phyloP scores from a whole-genome alignment of 495 filamentous ascomycete genomes.

The Tetracladium setigerum region DNA sequence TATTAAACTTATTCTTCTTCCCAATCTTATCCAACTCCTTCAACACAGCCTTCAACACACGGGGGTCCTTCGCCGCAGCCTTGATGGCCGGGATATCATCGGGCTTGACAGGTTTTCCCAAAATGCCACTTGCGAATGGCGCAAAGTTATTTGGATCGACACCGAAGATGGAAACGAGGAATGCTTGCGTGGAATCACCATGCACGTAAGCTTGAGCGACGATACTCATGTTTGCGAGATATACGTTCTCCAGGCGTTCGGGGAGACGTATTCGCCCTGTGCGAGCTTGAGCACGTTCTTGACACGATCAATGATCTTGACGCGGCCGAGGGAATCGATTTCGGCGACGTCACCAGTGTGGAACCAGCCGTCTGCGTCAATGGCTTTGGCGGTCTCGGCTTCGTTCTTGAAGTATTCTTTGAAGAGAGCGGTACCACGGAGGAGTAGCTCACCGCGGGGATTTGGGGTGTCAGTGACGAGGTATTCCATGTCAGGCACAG shows the following conservation, averaged over 20 bases:
- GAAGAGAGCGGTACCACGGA: slow-evolving; percentile 75
- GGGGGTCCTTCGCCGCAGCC: slow-evolving; percentile 53
- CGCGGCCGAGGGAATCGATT: slow-evolving; percentile 77
- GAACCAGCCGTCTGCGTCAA: slow-evolving; percentile 93
- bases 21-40: slow-evolving; percentile 75
- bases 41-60: slow-evolving; percentile 65
- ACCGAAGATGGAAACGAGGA: slow-evolving; percentile 81
- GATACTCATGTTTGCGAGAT: slow-evolving; percentile 69
- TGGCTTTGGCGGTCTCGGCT: slow-evolving; percentile 73
- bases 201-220: slow-evolving; percentile 82
- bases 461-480: slow-evolving; percentile 83
- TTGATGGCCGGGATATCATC: slow-evolving; percentile 61
- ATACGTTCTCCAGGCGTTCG: slow-evolving; percentile 92
- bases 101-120: slow-evolving; percentile 54
- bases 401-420: slow-evolving; percentile 80
- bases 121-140: slow-evolving; percentile 64
- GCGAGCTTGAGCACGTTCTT: slow-evolving; percentile 98
- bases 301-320: slow-evolving; percentile 89
- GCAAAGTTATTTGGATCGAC: slow-evolving; percentile 77
- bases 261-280: slow-evolving; percentile 96
- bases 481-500: slow-evolving; percentile 95
- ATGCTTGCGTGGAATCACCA: slow-evolving; percentile 78
- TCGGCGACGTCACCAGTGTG: slow-evolving; percentile 85
- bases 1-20: slow-evolving; percentile 80
- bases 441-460: slow-evolving; percentile 82